Conservation (phyloP, 2,329 filamentous ascomycete species). For the Kalmusia sp. region DNA sequence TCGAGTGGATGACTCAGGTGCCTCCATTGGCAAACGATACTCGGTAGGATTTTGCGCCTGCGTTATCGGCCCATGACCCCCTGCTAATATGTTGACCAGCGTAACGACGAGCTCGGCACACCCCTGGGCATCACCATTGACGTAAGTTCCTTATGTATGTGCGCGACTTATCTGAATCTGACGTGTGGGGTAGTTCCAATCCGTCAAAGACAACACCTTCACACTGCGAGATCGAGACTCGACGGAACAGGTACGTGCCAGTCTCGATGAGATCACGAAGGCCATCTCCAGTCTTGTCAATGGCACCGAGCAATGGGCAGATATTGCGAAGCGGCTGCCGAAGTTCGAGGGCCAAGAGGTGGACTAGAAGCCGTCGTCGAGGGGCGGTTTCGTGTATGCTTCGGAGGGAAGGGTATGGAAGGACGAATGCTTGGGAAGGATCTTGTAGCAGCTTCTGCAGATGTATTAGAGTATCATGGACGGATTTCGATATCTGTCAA, state of each 20-base stretch:
- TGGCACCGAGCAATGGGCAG: constrained; percentile 70
- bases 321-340: constrained; percentile 79
- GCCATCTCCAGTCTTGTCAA: constrained; percentile 72
- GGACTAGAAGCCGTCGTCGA: constrained; percentile 22
- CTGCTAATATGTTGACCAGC: constrained; percentile 45
- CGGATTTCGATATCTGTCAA: too few relatives aligned
- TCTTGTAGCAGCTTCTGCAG: constrained; percentile 8
- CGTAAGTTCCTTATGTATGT: constrained; percentile 15
- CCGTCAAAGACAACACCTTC: constrained; percentile 82
- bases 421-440: constrained; percentile 8
- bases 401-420: constrained; percentile 3
- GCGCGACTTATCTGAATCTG: constrained; percentile 4
- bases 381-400: constrained; percentile 13
- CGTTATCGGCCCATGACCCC: background rate
- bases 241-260: constrained; percentile 87
- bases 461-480: constrained; percentile 14
- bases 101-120: constrained; percentile 95
- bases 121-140: constrained; percentile 93
- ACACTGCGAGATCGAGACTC: constrained; percentile 88
- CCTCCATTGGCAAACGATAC: constrained; percentile 90
- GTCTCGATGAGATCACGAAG: constrained; percentile 78
- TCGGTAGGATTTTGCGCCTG: constrained; percentile 45
- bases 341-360: constrained; percentile 69
- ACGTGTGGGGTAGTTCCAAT: constrained; percentile 72
- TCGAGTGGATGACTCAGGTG: constrained; percentile 87